Percentiles rank a stretch among this genome's conserved stretches.
phyloP scores from a whole-genome alignment of 306 rosid genomes.

The Ormosia semicastrata region DNA sequence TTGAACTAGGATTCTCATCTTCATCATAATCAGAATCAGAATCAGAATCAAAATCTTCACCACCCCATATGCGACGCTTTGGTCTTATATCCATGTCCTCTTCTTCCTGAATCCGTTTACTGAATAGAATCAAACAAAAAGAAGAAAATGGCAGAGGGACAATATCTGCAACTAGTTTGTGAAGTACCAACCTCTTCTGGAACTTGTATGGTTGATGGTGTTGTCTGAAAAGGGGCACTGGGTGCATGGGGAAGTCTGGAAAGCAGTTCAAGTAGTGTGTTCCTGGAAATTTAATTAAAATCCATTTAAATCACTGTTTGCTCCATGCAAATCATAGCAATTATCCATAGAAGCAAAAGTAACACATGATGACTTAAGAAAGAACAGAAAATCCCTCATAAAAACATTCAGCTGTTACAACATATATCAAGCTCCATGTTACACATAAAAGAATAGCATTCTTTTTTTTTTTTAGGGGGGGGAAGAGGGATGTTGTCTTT shows the following conservation, averaged over 20 bases:
- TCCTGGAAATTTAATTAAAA: slow-evolving; percentile 42
- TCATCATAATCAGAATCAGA: slow-evolving; percentile 74
- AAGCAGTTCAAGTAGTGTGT: slow-evolving; percentile 63
- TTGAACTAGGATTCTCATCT: slow-evolving; percentile 39
- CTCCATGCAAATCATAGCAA: background rate
- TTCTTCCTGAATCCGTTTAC: slow-evolving; percentile 58
- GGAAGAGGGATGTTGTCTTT: too few relatives aligned
- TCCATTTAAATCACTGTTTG: slow-evolving; percentile 5
- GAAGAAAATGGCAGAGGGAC: slow-evolving; percentile 4
- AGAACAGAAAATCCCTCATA: background rate
- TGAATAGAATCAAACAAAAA: slow-evolving; percentile 29
- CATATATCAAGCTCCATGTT: background rate
- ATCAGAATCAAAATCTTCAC: slow-evolving; percentile 62
- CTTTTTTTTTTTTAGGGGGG: background rate
- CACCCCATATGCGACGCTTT: slow-evolving; percentile 69
- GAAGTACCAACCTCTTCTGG: slow-evolving; percentile 68
- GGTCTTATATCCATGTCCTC: slow-evolving; percentile 73
- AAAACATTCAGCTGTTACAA: background rate
- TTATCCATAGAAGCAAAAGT: slow-evolving; percentile 1
- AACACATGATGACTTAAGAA: background rate
- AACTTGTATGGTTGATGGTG: slow-evolving; percentile 52
- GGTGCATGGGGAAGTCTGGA: slow-evolving; percentile 79
- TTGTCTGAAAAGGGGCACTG: slow-evolving; percentile 73
- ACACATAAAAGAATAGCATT: background rate
- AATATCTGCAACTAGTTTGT: slow-evolving; percentile 8